Conservation (phyloP, 2,329 filamentous ascomycete genomes). For the Alternaria sp. region DNA sequence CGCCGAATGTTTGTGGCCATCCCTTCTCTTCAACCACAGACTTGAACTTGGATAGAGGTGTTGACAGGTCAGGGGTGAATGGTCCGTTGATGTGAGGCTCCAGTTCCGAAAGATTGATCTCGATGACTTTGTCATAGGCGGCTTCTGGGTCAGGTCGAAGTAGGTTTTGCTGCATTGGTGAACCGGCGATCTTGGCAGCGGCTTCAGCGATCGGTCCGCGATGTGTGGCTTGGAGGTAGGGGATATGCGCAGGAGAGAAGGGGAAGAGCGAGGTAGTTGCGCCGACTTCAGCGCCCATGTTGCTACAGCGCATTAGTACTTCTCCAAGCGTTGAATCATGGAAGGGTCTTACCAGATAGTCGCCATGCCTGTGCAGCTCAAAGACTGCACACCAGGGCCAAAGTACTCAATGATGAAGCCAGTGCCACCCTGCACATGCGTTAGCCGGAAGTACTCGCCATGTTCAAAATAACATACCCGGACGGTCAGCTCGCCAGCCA, state of each 20-base stretch:
- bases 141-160: constrained; percentile 81
- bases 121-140: constrained; percentile 88
- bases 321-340: neutral
- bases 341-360: constrained; percentile 65
- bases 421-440: constrained; percentile 72
- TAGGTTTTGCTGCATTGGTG: constrained; percentile 66
- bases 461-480: constrained; percentile 54
- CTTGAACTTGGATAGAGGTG: constrained; percentile 88
- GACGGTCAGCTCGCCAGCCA: constrained; percentile 90
- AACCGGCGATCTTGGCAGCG: constrained; percentile 66
- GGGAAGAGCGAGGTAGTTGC: constrained; percentile 97
- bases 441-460: constrained; percentile 17
- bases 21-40: constrained; percentile 80
- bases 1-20: constrained; percentile 91
- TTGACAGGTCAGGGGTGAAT: constrained; percentile 94
- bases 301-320: constrained; percentile 10
- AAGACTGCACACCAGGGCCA: constrained; percentile 84
- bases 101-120: constrained; percentile 85
- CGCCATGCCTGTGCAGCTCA: constrained; percentile 92
- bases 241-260: constrained; percentile 81
- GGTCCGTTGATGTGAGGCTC: constrained; percentile 98
- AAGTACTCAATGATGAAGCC: constrained; percentile 95
- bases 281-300: constrained; percentile 77
- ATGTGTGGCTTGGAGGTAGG: constrained; percentile 87
- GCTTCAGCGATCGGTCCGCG: constrained; percentile 72